These are phyloP conservation scores for Alternaria conjuncta DNA, from an alignment of 2,329 filamentous ascomycete genomes.

Conservation along the genomic window DNA sequence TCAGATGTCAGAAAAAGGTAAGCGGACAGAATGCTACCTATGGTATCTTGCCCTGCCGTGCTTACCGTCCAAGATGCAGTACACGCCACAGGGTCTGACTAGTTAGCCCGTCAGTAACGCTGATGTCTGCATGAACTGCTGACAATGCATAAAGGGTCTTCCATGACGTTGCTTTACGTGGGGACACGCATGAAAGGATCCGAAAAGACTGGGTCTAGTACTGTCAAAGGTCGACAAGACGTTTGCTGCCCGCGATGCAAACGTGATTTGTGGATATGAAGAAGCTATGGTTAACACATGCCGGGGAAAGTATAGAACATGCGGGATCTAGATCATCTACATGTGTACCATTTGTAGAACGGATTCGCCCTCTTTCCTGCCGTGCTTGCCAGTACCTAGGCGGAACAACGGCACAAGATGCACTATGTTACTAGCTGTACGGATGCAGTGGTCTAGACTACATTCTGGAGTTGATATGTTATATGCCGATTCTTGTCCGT, in stretches of 20 bases:
- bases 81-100: not conserved
- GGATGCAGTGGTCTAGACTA: not conserved
- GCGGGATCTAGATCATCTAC: not conserved
- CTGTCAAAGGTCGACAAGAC: not conserved
- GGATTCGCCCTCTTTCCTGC: not conserved
- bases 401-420: not conserved
- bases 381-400: not conserved
- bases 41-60: not conserved
- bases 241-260: not conserved
- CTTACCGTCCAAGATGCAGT: not conserved
- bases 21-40: not conserved
- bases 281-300: not conserved
- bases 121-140: not conserved
- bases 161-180: not conserved
- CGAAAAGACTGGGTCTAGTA: not conserved
- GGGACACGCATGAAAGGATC: not conserved
- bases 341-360: not conserved
- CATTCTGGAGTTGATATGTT: not conserved
- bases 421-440: not conserved
- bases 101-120: not conserved
- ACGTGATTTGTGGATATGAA: not conserved
- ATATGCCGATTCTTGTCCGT: not conserved
- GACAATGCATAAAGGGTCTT: not conserved
- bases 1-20: not conserved
- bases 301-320: not conserved